Conservation (phyloP, 192 early-diverging fungal species). For the Jimgerdemannia lactiflua region DNA sequence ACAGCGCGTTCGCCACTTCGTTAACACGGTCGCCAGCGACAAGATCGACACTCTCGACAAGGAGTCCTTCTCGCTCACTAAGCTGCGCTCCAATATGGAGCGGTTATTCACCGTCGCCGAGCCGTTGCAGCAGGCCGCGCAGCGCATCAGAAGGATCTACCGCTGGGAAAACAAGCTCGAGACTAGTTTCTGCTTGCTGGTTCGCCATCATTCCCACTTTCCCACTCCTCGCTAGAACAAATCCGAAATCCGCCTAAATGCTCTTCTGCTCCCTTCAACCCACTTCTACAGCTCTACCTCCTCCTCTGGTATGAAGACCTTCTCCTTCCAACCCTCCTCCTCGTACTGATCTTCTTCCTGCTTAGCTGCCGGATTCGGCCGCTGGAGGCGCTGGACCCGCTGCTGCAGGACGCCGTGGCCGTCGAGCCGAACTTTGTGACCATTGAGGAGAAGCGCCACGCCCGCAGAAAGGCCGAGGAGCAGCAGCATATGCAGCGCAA, state of each 20-base stretch:
- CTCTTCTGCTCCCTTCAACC: background rate
- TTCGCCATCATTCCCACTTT: background rate
- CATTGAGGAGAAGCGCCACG: slow-evolving; percentile 10
- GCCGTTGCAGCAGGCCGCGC: slow-evolving; percentile 5
- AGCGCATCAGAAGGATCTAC: slow-evolving; percentile 10
- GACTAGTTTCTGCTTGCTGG: slow-evolving; percentile 6
- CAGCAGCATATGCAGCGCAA: slow-evolving; percentile 2
- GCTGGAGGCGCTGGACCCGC: slow-evolving; percentile 9
- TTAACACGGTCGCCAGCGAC: slow-evolving; percentile 13
- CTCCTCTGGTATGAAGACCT: slow-evolving; percentile 23
- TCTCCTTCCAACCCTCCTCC: slow-evolving; percentile 8
- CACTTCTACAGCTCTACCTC: slow-evolving; percentile 12
- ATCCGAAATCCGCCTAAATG: too few species aligned
- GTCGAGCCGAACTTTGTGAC: slow-evolving; percentile 6
- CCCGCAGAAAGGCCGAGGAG: slow-evolving; percentile 6
- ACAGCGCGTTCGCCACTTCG: slow-evolving; percentile 14
- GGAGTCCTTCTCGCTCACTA: slow-evolving; percentile 17
- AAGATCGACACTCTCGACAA: slow-evolving; percentile 4
- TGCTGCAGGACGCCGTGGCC: background rate
- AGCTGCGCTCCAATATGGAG: slow-evolving; percentile 9
- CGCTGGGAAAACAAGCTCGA: slow-evolving; percentile 24
- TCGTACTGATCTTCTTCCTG: slow-evolving; percentile 1
- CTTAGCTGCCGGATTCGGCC: background rate
- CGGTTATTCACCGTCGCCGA: slow-evolving; percentile 12
- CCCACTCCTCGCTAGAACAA: too few species aligned